A percentile compares a stretch with the other conserved stretches of the same genome.
Conservation (phyloP, 2,329 filamentous ascomycete species). For the Trichoderma breve region DNA sequence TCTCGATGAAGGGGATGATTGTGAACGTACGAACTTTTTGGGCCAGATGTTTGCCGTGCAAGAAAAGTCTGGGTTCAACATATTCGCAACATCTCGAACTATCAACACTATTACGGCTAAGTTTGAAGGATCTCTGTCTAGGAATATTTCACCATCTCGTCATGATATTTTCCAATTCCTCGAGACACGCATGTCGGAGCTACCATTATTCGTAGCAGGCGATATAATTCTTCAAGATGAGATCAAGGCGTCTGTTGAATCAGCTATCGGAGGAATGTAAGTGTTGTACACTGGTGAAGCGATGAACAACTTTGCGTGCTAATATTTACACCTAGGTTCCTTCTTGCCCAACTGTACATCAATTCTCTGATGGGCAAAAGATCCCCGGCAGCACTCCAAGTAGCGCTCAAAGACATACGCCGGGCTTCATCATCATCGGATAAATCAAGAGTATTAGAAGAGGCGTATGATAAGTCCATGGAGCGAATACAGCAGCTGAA, state of each 20-base stretch:
- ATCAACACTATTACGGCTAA: neutral
- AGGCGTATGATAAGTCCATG: conserved; percentile 44
- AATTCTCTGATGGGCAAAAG: neutral
- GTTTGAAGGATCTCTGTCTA: neutral
- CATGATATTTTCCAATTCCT: neutral
- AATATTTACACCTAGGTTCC: neutral
- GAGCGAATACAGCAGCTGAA: conserved; percentile 42
- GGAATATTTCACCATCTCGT: neutral
- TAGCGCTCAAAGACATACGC: neutral
- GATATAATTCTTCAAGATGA: neutral
- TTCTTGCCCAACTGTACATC: neutral
- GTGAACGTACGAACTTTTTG: neutral
- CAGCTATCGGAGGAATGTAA: conserved; percentile 1
- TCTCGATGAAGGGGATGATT: neutral
- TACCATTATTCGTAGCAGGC: neutral
- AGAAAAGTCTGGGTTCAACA: neutral
- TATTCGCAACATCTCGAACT: neutral
- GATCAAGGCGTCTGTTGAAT: neutral
- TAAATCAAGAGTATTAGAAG: conserved; percentile 32
- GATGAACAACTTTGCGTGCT: too few relatives aligned
- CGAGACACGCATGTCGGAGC: neutral
- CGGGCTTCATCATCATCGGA: neutral
- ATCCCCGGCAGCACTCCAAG: neutral
- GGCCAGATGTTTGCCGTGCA: neutral
- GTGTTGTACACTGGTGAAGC: neutral